These are phyloP conservation scores for Potentilla sterilis DNA, from an alignment of 306 rosid genomes.

Conservation along the genomic window DNA sequence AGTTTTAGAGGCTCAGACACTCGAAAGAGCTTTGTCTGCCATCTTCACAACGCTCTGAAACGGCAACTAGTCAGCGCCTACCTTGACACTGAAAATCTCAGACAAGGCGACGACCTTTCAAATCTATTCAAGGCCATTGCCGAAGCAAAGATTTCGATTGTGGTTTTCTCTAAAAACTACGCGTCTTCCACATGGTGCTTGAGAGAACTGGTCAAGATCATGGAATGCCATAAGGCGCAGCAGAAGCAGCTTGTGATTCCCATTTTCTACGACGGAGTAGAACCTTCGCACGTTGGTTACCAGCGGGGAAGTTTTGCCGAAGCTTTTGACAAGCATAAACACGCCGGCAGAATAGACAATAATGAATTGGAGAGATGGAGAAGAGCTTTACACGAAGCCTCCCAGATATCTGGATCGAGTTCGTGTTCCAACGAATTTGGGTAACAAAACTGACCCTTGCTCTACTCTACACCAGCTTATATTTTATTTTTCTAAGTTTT, in stretches of 20 bases:
- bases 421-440: no score
- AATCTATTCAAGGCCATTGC: background rate
- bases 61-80: no score
- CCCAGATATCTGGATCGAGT: no score
- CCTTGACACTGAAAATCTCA: no score
- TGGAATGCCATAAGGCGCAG: rapidly evolving
- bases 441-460: no score
- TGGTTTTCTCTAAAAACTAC: background rate
- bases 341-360: no score
- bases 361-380: no score
- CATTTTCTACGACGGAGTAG: background rate
- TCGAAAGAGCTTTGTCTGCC: background rate
- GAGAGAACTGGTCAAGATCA: background rate
- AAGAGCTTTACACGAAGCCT: no score
- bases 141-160: background rate
- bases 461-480: no score
- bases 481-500: no score
- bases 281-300: background rate
- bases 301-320: background rate
- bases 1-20: background rate
- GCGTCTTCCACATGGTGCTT: background rate
- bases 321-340: background rate
- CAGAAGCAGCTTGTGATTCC: background rate
- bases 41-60: background rate
- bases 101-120: background rate